Base-by-base conservation (phyloP, 768 basidiomycete species). In the Suillus brevipes region DNA sequence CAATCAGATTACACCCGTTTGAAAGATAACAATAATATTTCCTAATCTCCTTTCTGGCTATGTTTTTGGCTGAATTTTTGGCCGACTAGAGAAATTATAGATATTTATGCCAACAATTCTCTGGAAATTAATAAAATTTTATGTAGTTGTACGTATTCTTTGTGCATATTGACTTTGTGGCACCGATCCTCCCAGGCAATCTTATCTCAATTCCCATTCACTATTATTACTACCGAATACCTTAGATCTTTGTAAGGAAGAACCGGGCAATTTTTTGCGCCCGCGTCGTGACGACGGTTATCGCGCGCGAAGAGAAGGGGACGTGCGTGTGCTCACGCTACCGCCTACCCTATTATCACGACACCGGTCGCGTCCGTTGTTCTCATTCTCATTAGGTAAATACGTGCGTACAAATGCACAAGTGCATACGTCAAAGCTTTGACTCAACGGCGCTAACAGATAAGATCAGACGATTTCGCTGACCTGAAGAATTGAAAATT, bases 1-100 rank as follows among this genome's bases (percentile, higher is more conserved):
- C 76, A 76, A 76, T 78, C 75, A 76, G 75, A 76, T 76, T 73
- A 78, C 67, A 67, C 31, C 16, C 49, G 67, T 76, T 76, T 68
- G 67, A 64, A 70, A 73, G 69, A 68, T 68, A 67, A 67, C 58
- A 61, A 25, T 50, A 9, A 31, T 34, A 56, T 64, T 56, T 36
- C 49, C 23, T 40, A 34, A 64, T 57, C 18, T 62, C 23, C 31
- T 14, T 12, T n/a, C 25, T 34, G 20, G 12, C 16, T 18, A 42
- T 16, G 0, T 28, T 59, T 58, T 59, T 59, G 5, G 3, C 13
- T 59, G 10, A 4, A 20, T 6, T 9, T 38, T 40, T 40, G 4
- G 0, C 18, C 2, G 1, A 20, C 2, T 9, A 58, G 36, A 55
- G 10, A 36, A 36, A 36, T 7, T 36, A 36, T 36, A 36, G 34